A percentile compares a stretch with the other conserved stretches of the same genome.
Evolutionary conservation across 768 basidiomycete species (phyloP).

Genomic region (Chalciporus piperatus): DNA sequence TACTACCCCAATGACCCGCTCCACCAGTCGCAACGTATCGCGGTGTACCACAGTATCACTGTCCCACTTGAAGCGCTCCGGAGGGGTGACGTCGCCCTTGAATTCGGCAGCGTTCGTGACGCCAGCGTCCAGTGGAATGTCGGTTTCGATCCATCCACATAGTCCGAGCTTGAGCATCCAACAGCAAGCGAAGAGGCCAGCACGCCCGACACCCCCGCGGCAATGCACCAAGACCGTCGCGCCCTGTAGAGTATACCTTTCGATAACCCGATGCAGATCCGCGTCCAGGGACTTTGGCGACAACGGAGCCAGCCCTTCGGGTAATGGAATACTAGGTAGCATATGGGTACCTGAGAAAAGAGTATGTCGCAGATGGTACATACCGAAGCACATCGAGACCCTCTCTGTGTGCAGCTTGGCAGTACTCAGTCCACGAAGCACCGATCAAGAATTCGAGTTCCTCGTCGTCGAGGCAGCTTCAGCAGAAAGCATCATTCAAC

Average conservation of each 20-base stretch:
- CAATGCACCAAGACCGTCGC: conserved; percentile 81
- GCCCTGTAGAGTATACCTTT: conserved; percentile 71
- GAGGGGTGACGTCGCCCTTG: neutral
- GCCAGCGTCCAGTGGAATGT: conserved; percentile 3
- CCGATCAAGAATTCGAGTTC: conserved; percentile 80
- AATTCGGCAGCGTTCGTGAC: conserved; percentile 10
- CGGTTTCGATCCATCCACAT: conserved; percentile 60
- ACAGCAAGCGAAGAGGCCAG: conserved; percentile 87
- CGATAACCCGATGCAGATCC: conserved; percentile 63
- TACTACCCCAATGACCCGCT: conserved; percentile 70
- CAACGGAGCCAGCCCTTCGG: conserved; percentile 83
- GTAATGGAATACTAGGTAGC: conserved; percentile 71
- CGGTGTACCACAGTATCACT: conserved; percentile 29
- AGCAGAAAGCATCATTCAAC: neutral
- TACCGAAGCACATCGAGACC: conserved; percentile 83
- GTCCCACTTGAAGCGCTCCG: conserved; percentile 15
- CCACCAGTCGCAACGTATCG: conserved; percentile 64
- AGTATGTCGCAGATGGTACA: conserved; percentile 2
- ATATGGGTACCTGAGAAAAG: neutral
- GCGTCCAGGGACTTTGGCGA: conserved; percentile 57
- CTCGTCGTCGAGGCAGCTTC: conserved; percentile 78
- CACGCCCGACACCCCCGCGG: conserved; percentile 90
- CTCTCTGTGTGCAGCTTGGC: conserved; percentile 51
- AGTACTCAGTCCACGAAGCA: conserved; percentile 81
- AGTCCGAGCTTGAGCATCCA: conserved; percentile 92